Evolutionary conservation across 352 stramenopile genomes (phyloP).

Genomic region (Phytophthora foliorum): DNA sequence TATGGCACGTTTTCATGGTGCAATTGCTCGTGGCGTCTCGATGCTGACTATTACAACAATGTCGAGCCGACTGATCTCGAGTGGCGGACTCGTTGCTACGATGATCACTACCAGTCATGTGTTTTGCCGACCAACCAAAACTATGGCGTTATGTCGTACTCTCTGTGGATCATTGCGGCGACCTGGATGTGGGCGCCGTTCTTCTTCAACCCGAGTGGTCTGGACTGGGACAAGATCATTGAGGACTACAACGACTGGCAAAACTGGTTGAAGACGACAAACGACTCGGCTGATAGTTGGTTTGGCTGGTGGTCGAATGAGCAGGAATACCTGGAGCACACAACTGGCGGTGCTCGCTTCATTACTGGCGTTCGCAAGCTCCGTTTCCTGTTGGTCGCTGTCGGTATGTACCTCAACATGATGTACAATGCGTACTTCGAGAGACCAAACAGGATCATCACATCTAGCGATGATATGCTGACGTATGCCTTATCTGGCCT

Average conservation of each 20-base stretch:
- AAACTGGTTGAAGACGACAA: conserved; percentile 93
- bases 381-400: conserved; percentile 76
- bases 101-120: conserved; percentile 90
- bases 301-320: conserved; percentile 91
- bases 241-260: conserved; percentile 96
- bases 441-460: conserved; percentile 63
- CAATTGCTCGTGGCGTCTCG: conserved; percentile 92
- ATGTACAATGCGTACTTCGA: conserved; percentile 88
- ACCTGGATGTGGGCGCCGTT: conserved; percentile 91
- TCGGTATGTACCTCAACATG: conserved; percentile 85
- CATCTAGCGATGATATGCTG: conserved; percentile 54
- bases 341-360: conserved; percentile 66
- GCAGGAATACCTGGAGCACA: conserved; percentile 85
- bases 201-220: conserved; percentile 98
- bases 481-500: conserved; percentile 73
- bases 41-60: too few relatives aligned
- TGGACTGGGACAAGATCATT: conserved; percentile 98
- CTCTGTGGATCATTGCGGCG: conserved; percentile 94
- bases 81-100: conserved; percentile 86
- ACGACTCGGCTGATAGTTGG: conserved; percentile 90
- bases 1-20: conserved; percentile 96
- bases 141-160: conserved; percentile 99
- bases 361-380: conserved; percentile 83
- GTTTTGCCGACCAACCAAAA: conserved; percentile 96
- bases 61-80: conserved; percentile 80